These are phyloP conservation scores for Salix suchowensis DNA, from an alignment of 345 rosid species.

Conservation along the genomic window DNA sequence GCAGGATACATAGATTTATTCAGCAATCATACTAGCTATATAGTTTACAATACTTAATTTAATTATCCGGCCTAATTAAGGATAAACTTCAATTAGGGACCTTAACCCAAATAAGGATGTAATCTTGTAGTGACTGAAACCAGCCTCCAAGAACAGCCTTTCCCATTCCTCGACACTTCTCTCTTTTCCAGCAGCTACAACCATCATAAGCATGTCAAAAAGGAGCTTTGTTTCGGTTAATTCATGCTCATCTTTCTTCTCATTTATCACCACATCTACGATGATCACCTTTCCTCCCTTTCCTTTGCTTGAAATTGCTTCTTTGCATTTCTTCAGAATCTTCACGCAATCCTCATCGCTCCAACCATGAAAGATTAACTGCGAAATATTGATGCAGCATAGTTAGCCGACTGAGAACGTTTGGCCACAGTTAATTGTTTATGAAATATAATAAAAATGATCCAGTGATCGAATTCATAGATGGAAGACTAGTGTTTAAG, in stretches of 20 bases:
- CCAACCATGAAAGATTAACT: slow-evolving; percentile 37
- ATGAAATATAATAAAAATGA: not conserved
- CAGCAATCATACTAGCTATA: not conserved
- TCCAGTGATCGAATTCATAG: not conserved
- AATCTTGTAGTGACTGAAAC: slow-evolving; percentile 37
- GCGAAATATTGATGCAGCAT: not conserved
- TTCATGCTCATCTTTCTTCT: slow-evolving; percentile 25
- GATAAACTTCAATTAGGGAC: slow-evolving; percentile 50
- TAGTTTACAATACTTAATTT: not conserved
- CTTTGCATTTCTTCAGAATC: slow-evolving; percentile 38
- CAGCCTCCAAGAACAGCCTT: slow-evolving; percentile 30
- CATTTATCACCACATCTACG: slow-evolving; percentile 35
- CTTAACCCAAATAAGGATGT: slow-evolving; percentile 35
- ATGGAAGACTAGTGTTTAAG: not conserved
- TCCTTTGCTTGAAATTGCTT: slow-evolving; percentile 23
- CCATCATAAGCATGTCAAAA: slow-evolving; percentile 42
- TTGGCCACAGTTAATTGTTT: not conserved
- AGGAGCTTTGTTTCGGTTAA: slow-evolving; percentile 35
- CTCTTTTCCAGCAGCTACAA: slow-evolving; percentile 25
- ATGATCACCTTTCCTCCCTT: slow-evolving; percentile 31
- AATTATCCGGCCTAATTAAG: slow-evolving; percentile 5
- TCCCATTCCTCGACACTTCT: slow-evolving; percentile 43
- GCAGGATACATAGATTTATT: not conserved
- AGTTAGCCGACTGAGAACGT: not conserved
- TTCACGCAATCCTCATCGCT: slow-evolving; percentile 43